Base-by-base conservation (phyloP, 1,139 yeast genomes). In the Komagataea norvegica region DNA sequence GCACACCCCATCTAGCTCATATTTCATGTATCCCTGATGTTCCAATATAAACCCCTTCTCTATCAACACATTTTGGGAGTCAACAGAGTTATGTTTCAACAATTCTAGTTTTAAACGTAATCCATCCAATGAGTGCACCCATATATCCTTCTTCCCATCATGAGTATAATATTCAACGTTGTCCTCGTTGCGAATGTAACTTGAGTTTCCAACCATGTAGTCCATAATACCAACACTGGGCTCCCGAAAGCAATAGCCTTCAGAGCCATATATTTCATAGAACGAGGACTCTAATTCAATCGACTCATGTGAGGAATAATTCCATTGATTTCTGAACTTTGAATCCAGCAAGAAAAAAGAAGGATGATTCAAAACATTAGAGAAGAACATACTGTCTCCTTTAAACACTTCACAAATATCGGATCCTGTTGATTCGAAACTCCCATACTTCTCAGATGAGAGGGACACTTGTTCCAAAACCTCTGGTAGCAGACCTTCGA, bases 61-160 rank as follows among this genome's bases (percentile, higher is more conserved):
- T 25, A 48, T 37, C 3, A 37, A 25, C 2, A 15, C 13, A 27
- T 52, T 49, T 3, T 20, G 22, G 4, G 25, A 34, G 42, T 72
- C 77, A 7, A 71, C 46, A 1, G 51, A 33, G 0, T 65, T 68
- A 1, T 54, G 46, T 8, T 37, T 44, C 22, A 72, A 46, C 17
- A 60, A 54, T 48, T 74, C 80, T 19, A 72, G 39, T 10, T 54
- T 51, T 3, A 72, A 28, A 27, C 73, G 51, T 8, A 72, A 47
- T 1, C 69, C 59, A 8, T 52, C 51, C 3, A 72, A 46, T 17
- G 42, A 37, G 46, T 2, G 70, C 64, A 35, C 67, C 58, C 67
- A 72, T 65, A 23, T 57, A 44, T 49, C 65, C 68, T 21, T 53
- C 48, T 10, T 25, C 5, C 41, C 48, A 6, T 32, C 45, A 29